Evolutionary conservation across 148 eudicot genomes (phyloP).

Genomic region (Arbutus unedo): DNA sequence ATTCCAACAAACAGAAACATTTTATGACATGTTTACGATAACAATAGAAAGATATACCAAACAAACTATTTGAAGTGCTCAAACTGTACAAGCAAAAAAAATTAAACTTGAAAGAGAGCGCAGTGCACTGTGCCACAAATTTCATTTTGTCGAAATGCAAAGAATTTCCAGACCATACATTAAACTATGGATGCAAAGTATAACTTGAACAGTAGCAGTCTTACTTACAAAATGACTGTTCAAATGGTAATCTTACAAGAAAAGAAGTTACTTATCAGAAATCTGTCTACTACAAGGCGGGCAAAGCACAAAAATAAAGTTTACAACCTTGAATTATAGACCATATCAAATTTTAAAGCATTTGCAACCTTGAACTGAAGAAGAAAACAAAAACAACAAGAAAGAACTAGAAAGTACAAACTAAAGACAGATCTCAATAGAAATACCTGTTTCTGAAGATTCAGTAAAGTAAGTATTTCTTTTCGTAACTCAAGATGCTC

Average conservation of each 20-base stretch:
- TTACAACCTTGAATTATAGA: not conserved
- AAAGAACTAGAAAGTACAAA: not conserved
- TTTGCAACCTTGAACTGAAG: not conserved
- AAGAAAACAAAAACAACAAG: not conserved
- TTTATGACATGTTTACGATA: not conserved
- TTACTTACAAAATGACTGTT: not conserved
- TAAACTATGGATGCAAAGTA: not conserved
- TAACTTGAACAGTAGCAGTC: not conserved
- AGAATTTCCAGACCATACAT: not conserved
- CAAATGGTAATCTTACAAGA: not conserved
- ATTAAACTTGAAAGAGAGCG: not conserved
- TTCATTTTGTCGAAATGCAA: not conserved
- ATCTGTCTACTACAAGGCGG: not conserved
- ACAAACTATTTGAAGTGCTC: not conserved
- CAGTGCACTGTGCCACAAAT: not conserved
- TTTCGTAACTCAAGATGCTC: slow-evolving; percentile 97
- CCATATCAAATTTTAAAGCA: not conserved
- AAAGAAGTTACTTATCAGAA: not conserved
- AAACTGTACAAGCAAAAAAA: not conserved
- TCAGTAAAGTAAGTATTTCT: slow-evolving; percentile 81
- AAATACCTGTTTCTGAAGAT: slow-evolving; percentile 92
- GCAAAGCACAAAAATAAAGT: not conserved
- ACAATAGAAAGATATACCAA: not conserved
- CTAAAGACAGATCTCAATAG: not conserved
- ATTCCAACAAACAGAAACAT: not conserved